Base-by-base conservation (phyloP, 495 filamentous ascomycete species). In the Aspergillus haitiensis region DNA sequence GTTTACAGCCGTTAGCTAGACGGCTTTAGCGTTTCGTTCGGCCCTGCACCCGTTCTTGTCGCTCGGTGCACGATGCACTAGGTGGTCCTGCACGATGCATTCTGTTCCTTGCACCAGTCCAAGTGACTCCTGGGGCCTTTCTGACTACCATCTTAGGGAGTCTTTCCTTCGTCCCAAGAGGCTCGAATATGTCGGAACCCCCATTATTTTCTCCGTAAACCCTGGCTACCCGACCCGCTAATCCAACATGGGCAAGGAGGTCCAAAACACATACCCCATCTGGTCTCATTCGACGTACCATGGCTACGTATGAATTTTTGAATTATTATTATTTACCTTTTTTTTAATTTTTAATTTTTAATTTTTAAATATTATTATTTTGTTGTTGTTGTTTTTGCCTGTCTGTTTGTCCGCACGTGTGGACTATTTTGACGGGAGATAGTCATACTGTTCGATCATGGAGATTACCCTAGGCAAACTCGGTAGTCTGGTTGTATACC, bases 51-150 rank as follows among this genome's bases (percentile, higher is more conserved):
- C 52, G 56, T 61, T 54, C 55, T 52, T 49, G 54, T 61, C 44
- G 47, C 58, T 48, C 36, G 33, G 58, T 56, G 67, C 67, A 70
- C 61, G 61, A 65, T 60, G 56, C 67, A 61, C 61, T 52, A 37
- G 55, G 48, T 67, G 62, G 59, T 59, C 64, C 58, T 64, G 56
- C 58, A 59, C 58, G 58, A 48, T 51, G 46, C 57, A 49, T 44
- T 55, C 45, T 40, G 60, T 63, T 50, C 59, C 54, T 54, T 52
- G 54, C 57, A 54, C 56, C 51, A 59, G 52, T 42, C 42, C 55
- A 48, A n/a, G 42, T 21, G 34, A 58, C 52, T 39, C 31, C 37
- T 15, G 47, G 49, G 21, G 21, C 21, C 21, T 27, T 16, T 55
- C 56, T 44, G 18, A 49, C 15, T 49, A 21, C 7, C 16, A 49